phyloP scores from a whole-genome alignment of 2,329 filamentous ascomycete species.

The Fusarium sp. region DNA sequence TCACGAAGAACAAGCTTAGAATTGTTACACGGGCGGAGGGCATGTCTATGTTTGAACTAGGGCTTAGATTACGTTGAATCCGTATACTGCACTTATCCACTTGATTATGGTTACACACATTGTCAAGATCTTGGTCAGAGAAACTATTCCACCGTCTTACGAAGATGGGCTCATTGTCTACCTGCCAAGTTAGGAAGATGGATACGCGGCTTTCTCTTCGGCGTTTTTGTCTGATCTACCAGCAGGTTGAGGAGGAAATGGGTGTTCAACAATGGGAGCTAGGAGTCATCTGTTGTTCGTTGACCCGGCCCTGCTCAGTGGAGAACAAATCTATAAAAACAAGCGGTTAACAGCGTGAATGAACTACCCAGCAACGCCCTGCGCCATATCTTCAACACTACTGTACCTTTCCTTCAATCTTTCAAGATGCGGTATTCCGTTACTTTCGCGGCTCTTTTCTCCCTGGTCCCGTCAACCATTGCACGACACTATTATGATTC shows the following conservation, averaged over 20 bases:
- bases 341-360: background rate
- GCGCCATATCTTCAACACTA: background rate
- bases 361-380: background rate
- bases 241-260: no score
- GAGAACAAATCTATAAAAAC: background rate
- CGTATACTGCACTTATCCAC: no score
- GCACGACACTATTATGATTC: background rate
- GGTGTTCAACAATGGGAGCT: no score
- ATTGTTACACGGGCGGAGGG: no score
- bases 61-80: no score
- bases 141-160: background rate
- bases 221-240: no score
- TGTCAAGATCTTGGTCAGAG: background rate
- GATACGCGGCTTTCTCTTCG: background rate
- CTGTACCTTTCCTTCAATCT: rapidly evolving
- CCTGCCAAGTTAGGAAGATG: background rate
- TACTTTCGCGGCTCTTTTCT: background rate
- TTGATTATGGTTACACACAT: background rate
- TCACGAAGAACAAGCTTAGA: no score
- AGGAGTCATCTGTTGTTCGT: background rate
- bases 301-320: background rate
- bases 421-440: background rate
- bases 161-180: background rate
- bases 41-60: no score
- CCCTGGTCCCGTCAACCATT: background rate